A percentile compares a stretch with the other conserved stretches of the same genome.
Conservation (phyloP, 2,329 filamentous ascomycete species). For the Penicillium sp. region DNA sequence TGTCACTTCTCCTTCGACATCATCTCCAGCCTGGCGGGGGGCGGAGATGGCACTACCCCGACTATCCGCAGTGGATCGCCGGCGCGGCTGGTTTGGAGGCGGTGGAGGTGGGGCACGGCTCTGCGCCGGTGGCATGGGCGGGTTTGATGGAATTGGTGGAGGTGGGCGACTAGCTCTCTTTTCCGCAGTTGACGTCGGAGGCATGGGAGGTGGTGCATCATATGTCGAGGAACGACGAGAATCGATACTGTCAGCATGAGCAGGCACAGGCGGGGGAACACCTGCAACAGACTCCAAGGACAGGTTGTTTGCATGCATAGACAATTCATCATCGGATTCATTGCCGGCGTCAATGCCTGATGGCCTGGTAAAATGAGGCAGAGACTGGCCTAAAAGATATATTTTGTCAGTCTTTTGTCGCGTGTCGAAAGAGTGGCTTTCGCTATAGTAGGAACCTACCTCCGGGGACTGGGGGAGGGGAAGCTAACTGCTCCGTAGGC, state of each 20-base stretch:
- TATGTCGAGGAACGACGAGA: slow-evolving; percentile 41
- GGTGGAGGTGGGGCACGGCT: slow-evolving; percentile 68
- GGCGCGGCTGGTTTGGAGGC: slow-evolving; percentile 51
- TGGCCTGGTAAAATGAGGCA: slow-evolving; percentile 54
- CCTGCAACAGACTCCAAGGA: slow-evolving; percentile 46
- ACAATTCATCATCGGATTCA: slow-evolving; percentile 85
- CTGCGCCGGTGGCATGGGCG: slow-evolving; percentile 47
- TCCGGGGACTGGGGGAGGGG: slow-evolving; percentile 47
- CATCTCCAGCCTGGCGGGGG: slow-evolving; percentile 52
- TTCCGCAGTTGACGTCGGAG: slow-evolving; percentile 33
- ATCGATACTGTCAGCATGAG: slow-evolving; percentile 43
- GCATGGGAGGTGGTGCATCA: slow-evolving; percentile 45
- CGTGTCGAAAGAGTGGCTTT: neutral
- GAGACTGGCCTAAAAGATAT: slow-evolving; percentile 62
- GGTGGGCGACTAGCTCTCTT: slow-evolving; percentile 46
- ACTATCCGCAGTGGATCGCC: slow-evolving; percentile 61
- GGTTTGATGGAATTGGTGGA: slow-evolving; percentile 40
- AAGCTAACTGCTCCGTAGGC: slow-evolving; percentile 34
- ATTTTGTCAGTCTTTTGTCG: neutral
- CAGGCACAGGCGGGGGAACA: slow-evolving; percentile 49
- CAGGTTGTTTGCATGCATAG: slow-evolving; percentile 50
- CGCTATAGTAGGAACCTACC: slow-evolving; percentile 51
- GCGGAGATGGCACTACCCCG: slow-evolving; percentile 43
- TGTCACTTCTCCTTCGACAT: slow-evolving; percentile 76
- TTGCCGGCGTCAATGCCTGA: slow-evolving; percentile 74